phyloP scores from a whole-genome alignment of 2,329 filamentous ascomycete species.

The Penicillium crustosum region DNA sequence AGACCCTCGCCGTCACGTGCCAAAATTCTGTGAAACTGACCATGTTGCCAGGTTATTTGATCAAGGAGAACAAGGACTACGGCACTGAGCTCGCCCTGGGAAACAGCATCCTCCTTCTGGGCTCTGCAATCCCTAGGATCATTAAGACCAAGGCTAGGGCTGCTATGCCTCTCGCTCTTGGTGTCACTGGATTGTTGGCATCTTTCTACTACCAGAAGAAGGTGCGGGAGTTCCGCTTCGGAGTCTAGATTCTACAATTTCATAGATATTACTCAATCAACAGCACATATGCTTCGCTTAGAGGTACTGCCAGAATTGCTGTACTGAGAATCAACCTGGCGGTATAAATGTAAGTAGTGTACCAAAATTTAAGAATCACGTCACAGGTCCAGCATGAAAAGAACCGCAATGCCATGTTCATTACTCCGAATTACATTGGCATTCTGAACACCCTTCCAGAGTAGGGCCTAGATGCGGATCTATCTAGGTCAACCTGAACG shows the following conservation, averaged over 20 bases:
- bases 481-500: too few species aligned
- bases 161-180: slow-evolving; percentile 17
- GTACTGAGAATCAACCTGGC: background rate
- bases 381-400: background rate
- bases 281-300: background rate
- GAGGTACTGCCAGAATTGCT: background rate
- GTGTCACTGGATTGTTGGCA: slow-evolving; percentile 4
- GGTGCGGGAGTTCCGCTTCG: slow-evolving; percentile 5
- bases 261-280: background rate
- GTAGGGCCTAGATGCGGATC: too few species aligned
- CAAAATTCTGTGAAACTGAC: background rate
- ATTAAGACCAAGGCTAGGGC: slow-evolving; percentile 17
- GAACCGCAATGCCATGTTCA: too few species aligned
- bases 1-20: accelerated
- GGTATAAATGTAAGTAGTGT: background rate
- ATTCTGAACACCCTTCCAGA: too few species aligned
- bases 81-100: slow-evolving; percentile 22
- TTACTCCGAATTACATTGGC: too few species aligned
- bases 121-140: slow-evolving; percentile 13
- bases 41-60: slow-evolving; percentile 13
- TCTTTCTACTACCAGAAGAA: slow-evolving; percentile 9
- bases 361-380: background rate
- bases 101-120: slow-evolving; percentile 19
- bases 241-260: background rate
- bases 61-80: slow-evolving; percentile 24